Evolutionary conservation across 495 filamentous ascomycete genomes (phyloP).

Genomic region (Paragyromitra xinjiangensis): DNA sequence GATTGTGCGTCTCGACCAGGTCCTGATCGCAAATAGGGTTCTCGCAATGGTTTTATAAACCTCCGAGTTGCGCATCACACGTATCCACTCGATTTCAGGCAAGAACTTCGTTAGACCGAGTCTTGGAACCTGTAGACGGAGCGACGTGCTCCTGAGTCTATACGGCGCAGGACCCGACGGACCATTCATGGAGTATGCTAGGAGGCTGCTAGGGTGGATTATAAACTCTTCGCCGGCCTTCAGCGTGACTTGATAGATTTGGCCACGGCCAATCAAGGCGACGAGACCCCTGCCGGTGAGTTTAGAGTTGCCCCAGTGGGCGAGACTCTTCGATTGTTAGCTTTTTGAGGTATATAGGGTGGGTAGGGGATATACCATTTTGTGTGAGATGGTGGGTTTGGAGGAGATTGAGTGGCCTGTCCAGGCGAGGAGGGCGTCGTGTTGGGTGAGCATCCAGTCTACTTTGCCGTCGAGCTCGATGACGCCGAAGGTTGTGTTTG

Average conservation of each 20-base stretch:
- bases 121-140: constrained; percentile 81
- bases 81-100: constrained; percentile 74
- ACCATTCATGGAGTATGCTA: constrained; percentile 78
- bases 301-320: constrained; percentile 89
- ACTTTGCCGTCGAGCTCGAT: constrained; percentile 91
- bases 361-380: constrained; percentile 65
- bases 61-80: constrained; percentile 70
- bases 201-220: constrained; percentile 83
- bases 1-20: constrained; percentile 79
- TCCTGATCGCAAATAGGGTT: constrained; percentile 71
- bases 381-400: constrained; percentile 75
- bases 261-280: constrained; percentile 82
- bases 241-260: constrained; percentile 82
- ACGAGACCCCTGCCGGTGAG: constrained; percentile 87
- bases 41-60: constrained; percentile 73
- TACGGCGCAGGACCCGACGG: constrained; percentile 77
- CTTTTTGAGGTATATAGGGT: constrained; percentile 7
- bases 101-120: constrained; percentile 61
- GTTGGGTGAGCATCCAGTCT: constrained; percentile 92
- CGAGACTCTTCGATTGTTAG: constrained; percentile 71
- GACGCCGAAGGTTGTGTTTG: constrained; percentile 82
- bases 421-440: constrained; percentile 89
- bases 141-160: constrained; percentile 77
- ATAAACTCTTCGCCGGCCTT: constrained; percentile 85
- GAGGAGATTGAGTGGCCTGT: constrained; percentile 86